Base-by-base conservation (phyloP, 139 green algal genomes). In the Micromonas pusilla region DNA sequence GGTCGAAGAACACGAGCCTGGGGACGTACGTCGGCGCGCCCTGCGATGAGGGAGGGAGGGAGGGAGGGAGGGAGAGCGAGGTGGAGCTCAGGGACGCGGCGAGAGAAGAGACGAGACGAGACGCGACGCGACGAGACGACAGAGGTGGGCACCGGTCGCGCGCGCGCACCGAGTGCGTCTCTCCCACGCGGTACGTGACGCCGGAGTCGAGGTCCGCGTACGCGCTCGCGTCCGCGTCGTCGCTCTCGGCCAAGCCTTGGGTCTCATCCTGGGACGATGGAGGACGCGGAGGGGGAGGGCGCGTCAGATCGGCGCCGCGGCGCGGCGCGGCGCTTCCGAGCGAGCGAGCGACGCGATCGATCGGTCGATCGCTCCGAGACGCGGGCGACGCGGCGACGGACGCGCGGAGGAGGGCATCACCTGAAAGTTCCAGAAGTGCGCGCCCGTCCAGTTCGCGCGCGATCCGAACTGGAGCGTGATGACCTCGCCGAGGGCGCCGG, bases 351-450 rank as follows among this genome's bases (percentile, higher is more conserved):
- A 16, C 9, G 16, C 45, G 45, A 16, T 57, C 45, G 45, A 57
- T 25, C 67, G 37, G 0, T 72, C 82, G 0, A 6, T 38, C 23
- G 26, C 23, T 74, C 4, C 67, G 23, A 21, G 9, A 52, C 19
- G 19, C 32, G 31, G 30, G 36, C 4, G 32, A 74, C 30, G 30
- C 67, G 45, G 45, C 23, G 67, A 25, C 23, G 9, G 63, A 16
- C 13, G 19, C 63, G 26, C 63, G 26, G 9, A 70, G 34, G 70
- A 32, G 30, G 6, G 57, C 52, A 19, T 3, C 25, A 88, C 92
- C 87, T 96, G 92, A 9, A 97, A 78, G 77, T 97, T 96, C 92
- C 92, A 97, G 68, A 88, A 95, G 77, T 97, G 92, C 2, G 92
- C 79, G 2, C 88, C 92, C 0, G 91, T 85, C 63, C 87, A 91